phyloP scores from a whole-genome alignment of 169 alveolate genomes.

The Eimeria sp. region DNA sequence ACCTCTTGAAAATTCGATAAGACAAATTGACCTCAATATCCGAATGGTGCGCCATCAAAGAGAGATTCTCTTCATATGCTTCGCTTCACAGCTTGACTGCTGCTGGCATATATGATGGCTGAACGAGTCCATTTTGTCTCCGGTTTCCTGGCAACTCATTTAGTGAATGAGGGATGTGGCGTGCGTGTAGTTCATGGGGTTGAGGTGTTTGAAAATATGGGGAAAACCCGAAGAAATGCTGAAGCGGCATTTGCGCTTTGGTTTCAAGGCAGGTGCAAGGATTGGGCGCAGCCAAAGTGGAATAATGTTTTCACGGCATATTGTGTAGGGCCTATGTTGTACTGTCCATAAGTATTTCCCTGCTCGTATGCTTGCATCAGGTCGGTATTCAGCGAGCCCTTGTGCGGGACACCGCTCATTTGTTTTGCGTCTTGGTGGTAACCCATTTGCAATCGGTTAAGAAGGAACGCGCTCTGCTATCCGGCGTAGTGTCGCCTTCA shows the following conservation, averaged over 20 bases:
- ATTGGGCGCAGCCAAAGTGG: neutral
- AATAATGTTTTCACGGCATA: neutral
- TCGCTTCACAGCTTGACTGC: no score
- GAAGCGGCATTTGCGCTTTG: neutral
- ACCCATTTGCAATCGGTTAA: neutral
- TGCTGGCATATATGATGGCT: neutral
- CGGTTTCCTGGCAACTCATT: neutral
- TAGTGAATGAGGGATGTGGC: neutral
- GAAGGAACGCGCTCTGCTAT: slow-evolving; percentile 1
- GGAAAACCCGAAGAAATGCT: neutral
- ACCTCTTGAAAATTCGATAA: neutral
- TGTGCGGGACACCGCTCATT: slow-evolving; percentile 19
- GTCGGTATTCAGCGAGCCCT: slow-evolving; percentile 42
- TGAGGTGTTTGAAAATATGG: neutral
- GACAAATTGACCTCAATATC: slow-evolving; percentile 43
- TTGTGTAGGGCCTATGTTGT: neutral
- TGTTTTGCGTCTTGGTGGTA: slow-evolving; percentile 1
- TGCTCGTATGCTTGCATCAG: neutral
- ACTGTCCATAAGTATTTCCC: neutral
- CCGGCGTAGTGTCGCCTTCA: neutral
- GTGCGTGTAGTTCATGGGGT: neutral
- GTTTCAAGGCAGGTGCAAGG: neutral
- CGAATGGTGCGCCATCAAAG: slow-evolving; percentile 31
- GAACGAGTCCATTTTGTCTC: neutral
- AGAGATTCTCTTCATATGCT: neutral